These are phyloP conservation scores for Phoenix roebelenii DNA, from an alignment of 176 grass and related monocot genomes.

Conservation along the genomic window DNA sequence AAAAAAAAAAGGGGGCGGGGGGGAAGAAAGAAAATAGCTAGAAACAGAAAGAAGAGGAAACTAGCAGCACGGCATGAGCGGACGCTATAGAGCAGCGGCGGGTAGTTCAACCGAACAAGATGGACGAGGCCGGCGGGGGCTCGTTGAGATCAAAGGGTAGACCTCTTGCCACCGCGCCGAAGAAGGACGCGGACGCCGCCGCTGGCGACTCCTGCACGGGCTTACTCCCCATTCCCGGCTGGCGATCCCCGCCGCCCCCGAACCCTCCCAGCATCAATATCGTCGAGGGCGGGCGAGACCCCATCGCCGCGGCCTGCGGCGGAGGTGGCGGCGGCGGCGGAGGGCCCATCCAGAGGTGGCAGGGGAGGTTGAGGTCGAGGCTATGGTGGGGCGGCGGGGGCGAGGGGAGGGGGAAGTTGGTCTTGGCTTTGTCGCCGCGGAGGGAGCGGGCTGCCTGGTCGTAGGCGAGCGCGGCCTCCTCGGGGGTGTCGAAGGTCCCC, in stretches of 20 bases:
- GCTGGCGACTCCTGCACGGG: not conserved
- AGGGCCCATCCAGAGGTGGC: conserved; percentile 26
- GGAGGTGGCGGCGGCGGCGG: conserved; percentile 2
- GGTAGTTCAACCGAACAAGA: conserved; percentile 1
- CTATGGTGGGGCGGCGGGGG: not conserved
- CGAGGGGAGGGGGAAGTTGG: conserved; percentile 41
- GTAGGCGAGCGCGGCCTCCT: conserved; percentile 87
- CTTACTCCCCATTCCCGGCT: not conserved
- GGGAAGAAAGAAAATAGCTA: too few relatives aligned
- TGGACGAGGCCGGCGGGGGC: conserved; percentile 33
- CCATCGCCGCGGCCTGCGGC: too few relatives aligned
- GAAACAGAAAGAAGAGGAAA: too few relatives aligned
- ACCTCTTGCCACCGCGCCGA: conserved; percentile 5
- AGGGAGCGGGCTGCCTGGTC: conserved; percentile 78
- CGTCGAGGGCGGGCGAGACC: conserved; percentile 45
- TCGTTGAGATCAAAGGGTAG: conserved; percentile 95
- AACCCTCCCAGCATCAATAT: conserved; percentile 37
- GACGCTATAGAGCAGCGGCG: too few relatives aligned
- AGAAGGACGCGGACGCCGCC: not conserved
- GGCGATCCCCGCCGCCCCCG: not conserved
- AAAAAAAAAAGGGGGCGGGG: too few relatives aligned
- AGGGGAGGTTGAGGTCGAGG: too few relatives aligned
- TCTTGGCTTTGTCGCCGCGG: conserved; percentile 66
- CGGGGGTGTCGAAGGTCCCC: conserved; percentile 85
- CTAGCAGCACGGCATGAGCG: too few relatives aligned